Conservation (phyloP, 164 flowering plant genomes). For the Pachysandra terminalis region DNA sequence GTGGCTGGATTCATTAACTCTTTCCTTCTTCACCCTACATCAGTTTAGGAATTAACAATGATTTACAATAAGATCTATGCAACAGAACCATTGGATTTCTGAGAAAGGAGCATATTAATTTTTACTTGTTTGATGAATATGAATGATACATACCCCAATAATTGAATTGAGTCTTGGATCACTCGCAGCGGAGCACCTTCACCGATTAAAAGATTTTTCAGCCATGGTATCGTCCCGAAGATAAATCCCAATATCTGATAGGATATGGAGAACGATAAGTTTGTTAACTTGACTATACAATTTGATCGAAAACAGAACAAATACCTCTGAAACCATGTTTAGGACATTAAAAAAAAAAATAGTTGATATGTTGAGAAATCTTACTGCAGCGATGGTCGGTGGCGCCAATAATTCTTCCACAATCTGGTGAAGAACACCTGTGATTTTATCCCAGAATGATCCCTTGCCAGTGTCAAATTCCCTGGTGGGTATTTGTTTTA, state of each 20-base stretch:
- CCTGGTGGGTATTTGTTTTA: not conserved
- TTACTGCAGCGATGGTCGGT: constrained; percentile 78
- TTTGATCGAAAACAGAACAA: not conserved
- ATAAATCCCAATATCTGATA: constrained; percentile 67
- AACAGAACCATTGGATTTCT: too few species aligned
- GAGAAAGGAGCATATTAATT: too few species aligned
- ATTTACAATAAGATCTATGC: too few species aligned
- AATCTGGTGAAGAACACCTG: constrained; percentile 40
- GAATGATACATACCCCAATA: constrained; percentile 67
- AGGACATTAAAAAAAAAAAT: not conserved
- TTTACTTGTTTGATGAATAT: too few species aligned
- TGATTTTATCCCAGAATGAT: constrained; percentile 30
- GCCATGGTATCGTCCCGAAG: constrained; percentile 65
- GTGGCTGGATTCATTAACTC: too few species aligned
- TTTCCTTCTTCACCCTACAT: too few species aligned
- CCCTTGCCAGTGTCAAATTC: constrained; percentile 4
- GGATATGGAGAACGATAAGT: not conserved
- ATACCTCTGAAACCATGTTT: not conserved
- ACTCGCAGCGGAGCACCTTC: constrained; percentile 73
- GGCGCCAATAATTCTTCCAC: constrained; percentile 76
- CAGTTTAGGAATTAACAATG: too few species aligned
- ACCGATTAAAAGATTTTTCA: constrained; percentile 68
- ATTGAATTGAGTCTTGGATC: constrained; percentile 61
- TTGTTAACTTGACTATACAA: not conserved
- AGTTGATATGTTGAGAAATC: constrained; percentile 17